Evolutionary conservation across 495 filamentous ascomycete genomes (phyloP).

Genomic region (Daldinia caldariorum): DNA sequence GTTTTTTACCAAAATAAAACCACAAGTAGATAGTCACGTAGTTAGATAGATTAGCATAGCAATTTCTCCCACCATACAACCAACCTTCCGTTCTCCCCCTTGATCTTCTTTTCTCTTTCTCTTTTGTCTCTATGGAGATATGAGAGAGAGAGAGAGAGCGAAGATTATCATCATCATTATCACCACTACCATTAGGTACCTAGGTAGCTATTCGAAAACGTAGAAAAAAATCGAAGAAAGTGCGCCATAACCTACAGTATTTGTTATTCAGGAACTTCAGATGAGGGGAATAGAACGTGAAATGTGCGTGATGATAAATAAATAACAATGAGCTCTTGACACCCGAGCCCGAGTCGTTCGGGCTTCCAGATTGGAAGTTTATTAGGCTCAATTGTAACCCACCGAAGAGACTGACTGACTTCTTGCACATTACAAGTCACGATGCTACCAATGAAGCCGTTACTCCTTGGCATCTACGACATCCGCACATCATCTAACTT

Average conservation of each 20-base stretch:
- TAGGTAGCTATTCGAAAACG: neutral
- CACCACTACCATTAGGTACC: neutral
- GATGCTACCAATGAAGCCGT: neutral
- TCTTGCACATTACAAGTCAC: neutral
- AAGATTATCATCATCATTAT: neutral
- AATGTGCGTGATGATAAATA: neutral
- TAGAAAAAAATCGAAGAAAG: slow-evolving; percentile 4
- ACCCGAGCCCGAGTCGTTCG: too few relatives aligned
- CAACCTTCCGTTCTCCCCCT: neutral
- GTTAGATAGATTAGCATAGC: slow-evolving; percentile 34
- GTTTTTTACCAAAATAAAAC: slow-evolving; percentile 22
- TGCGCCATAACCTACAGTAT: neutral
- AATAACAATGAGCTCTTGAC: neutral
- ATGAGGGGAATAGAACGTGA: neutral
- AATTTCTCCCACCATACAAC: slow-evolving; percentile 20
- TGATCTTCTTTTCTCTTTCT: neutral
- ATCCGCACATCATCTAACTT: neutral
- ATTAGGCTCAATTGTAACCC: too few relatives aligned
- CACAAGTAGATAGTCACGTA: slow-evolving; percentile 43
- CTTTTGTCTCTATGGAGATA: neutral
- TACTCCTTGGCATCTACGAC: neutral
- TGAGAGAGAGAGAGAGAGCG: neutral
- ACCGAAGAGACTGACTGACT: too few relatives aligned
- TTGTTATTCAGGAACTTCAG: neutral
- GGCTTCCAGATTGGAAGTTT: too few relatives aligned